Evolutionary conservation across 768 basidiomycete species (phyloP).

Genomic region (Tricholoma saponaceum): DNA sequence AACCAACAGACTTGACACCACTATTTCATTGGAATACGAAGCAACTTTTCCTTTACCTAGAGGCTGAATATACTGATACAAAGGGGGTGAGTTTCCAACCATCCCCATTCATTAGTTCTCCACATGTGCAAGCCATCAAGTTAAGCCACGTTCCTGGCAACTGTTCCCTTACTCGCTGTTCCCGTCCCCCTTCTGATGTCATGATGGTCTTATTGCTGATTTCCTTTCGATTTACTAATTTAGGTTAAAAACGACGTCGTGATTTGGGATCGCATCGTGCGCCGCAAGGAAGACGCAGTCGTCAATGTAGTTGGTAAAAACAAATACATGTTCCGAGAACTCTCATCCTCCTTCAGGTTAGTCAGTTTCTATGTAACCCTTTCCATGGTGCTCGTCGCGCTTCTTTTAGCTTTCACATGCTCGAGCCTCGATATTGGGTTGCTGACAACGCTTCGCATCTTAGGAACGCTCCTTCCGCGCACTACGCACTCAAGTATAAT

Average conservation of each 20-base stretch:
- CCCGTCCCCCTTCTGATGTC: conserved; percentile 8
- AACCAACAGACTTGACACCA: conserved; percentile 62
- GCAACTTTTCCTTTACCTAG: conserved; percentile 83
- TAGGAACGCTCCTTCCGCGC: conserved; percentile 62
- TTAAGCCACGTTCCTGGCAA: not conserved
- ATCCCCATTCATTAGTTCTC: not conserved
- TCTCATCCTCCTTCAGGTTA: conserved; percentile 71
- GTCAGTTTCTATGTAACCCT: conserved; percentile 17
- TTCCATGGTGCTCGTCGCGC: not conserved
- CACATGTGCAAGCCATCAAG: not conserved
- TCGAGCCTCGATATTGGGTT: not conserved
- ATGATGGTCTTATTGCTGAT: conserved; percentile 1
- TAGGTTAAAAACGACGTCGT: conserved; percentile 77
- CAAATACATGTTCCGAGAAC: conserved; percentile 81
- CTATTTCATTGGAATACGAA: conserved; percentile 98
- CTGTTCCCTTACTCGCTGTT: not conserved
- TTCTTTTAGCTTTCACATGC: not conserved
- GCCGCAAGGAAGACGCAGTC: conserved; percentile 70
- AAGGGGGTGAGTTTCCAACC: conserved; percentile 54
- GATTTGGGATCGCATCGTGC: conserved; percentile 89
- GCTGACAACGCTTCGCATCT: conserved; percentile 1
- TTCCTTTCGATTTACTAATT: conserved; percentile 7
- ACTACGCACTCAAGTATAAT: conserved; percentile 81
- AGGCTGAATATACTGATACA: conserved; percentile 75
- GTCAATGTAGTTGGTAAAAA: conserved; percentile 66